Evolutionary conservation across 306 rosid genomes (phyloP).

Genomic region (Senna tora): DNA sequence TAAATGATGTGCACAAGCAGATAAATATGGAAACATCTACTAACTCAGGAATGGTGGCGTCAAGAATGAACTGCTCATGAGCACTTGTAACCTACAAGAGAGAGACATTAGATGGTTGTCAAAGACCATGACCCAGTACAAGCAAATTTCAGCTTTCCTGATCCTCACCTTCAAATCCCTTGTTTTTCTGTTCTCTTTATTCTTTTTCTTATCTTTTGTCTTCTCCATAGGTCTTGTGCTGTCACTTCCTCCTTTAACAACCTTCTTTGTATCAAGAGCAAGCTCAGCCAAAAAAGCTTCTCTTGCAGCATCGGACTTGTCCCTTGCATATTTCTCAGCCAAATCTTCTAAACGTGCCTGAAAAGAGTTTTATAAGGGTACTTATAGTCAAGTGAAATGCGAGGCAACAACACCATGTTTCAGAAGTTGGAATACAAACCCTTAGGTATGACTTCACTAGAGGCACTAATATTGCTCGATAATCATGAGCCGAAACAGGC

Average conservation of each 20-base stretch:
- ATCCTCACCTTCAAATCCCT: conserved; percentile 78
- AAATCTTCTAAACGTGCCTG: conserved; percentile 87
- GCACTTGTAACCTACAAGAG: conserved; percentile 61
- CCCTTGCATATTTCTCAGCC: conserved; percentile 94
- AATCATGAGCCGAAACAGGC: conserved; percentile 78
- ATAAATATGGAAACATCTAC: conserved; percentile 44
- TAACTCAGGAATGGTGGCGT: conserved; percentile 51
- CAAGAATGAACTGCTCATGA: conserved; percentile 50
- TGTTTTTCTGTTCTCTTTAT: conserved; percentile 74
- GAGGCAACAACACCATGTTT: conserved; percentile 22
- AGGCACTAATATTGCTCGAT: conserved; percentile 79
- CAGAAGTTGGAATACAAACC: conserved; percentile 63
- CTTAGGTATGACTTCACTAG: conserved; percentile 82
- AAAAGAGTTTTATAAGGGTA: conserved; percentile 36
- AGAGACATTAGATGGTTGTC: conserved; percentile 37
- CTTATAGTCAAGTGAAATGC: conserved; percentile 30
- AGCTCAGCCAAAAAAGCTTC: conserved; percentile 98
- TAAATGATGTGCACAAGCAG: conserved; percentile 7
- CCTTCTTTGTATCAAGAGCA: conserved; percentile 85
- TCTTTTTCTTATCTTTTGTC: conserved; percentile 85
- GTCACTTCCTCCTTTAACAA: conserved; percentile 73
- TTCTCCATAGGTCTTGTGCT: conserved; percentile 67
- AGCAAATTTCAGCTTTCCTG: conserved; percentile 37
- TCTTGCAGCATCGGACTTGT: conserved; percentile 93
- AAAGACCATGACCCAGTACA: conserved; percentile 37